Percentiles rank a stretch among this genome's conserved stretches.
Evolutionary conservation across 208 protist genomes (phyloP).

Genomic region (Tritrichomonas foetus): DNA sequence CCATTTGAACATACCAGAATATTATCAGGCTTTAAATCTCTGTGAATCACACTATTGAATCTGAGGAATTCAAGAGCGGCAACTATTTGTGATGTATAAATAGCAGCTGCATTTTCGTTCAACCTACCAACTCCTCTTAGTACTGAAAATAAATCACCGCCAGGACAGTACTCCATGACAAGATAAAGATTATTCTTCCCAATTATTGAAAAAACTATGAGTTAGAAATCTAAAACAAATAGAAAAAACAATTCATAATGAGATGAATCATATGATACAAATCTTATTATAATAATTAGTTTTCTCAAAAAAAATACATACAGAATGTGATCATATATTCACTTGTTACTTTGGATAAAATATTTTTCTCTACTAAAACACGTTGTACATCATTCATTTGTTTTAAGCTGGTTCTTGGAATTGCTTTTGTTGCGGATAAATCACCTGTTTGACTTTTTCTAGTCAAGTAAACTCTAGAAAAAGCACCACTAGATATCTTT

Average conservation of each 20-base stretch:
- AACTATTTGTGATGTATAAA: slow-evolving; percentile 67
- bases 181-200: slow-evolving; percentile 60
- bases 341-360: background rate
- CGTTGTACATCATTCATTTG: background rate
- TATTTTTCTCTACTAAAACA: background rate
- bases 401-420: background rate
- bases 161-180: slow-evolving; percentile 66
- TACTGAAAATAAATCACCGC: slow-evolving; percentile 71
- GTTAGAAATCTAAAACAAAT: slow-evolving; percentile 20
- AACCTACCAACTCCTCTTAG: slow-evolving; percentile 60
- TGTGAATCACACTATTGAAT: slow-evolving; percentile 59
- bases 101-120: slow-evolving; percentile 53
- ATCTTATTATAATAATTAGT: too few relatives aligned
- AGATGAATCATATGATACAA: too few relatives aligned
- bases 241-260: too few relatives aligned
- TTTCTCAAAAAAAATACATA: too few relatives aligned
- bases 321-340: background rate
- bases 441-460: slow-evolving; percentile 56
- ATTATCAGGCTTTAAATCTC: slow-evolving; percentile 68
- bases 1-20: slow-evolving; percentile 61
- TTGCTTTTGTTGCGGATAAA: slow-evolving; percentile 66
- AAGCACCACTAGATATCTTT: slow-evolving; percentile 65
- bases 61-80: slow-evolving; percentile 62
- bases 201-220: slow-evolving; percentile 12
- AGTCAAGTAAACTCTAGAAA: slow-evolving; percentile 61